phyloP scores from a whole-genome alignment of 2,329 filamentous ascomycete genomes.

The Exophiala sideris region DNA sequence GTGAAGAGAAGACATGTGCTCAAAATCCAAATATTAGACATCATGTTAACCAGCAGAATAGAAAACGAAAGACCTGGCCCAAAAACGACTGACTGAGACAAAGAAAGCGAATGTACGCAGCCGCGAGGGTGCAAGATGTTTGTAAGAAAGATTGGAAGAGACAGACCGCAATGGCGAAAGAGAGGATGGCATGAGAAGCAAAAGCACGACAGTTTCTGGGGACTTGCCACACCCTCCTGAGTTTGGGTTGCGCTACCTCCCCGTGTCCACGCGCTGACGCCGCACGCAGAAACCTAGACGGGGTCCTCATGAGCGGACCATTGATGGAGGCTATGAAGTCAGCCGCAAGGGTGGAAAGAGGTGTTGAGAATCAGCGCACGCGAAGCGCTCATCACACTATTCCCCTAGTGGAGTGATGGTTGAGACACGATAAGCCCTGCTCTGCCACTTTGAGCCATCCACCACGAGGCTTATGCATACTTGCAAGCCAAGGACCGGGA shows the following conservation, averaged over 20 bases:
- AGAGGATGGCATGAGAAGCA: neutral
- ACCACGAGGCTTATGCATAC: conserved; percentile 5
- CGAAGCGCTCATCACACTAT: conserved; percentile 9
- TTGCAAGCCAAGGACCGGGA: neutral
- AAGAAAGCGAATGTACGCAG: conserved; percentile 15
- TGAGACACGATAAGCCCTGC: conserved; percentile 19
- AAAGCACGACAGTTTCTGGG: neutral
- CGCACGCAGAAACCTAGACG: neutral
- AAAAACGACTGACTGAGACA: neutral
- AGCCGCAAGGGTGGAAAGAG: neutral
- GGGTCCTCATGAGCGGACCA: neutral
- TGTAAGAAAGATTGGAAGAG: conserved; percentile 1
- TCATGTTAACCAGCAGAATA: conserved; percentile 3
- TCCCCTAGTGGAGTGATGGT: conserved; percentile 9
- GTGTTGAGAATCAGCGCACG: neutral
- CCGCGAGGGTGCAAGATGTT: conserved; percentile 7
- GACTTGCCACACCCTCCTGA: neutral
- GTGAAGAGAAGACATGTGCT: conserved; percentile 11
- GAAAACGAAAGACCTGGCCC: conserved; percentile 12
- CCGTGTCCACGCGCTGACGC: neutral
- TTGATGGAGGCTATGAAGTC: neutral
- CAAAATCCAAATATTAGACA: conserved; percentile 7
- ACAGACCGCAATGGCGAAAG: neutral
- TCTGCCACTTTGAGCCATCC: neutral
- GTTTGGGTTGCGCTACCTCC: neutral